Evolutionary conservation across 305 asterid genomes (phyloP), one percentile per base, ranked within the genome.

Genomic region (Fraxinus paxiana): DNA sequence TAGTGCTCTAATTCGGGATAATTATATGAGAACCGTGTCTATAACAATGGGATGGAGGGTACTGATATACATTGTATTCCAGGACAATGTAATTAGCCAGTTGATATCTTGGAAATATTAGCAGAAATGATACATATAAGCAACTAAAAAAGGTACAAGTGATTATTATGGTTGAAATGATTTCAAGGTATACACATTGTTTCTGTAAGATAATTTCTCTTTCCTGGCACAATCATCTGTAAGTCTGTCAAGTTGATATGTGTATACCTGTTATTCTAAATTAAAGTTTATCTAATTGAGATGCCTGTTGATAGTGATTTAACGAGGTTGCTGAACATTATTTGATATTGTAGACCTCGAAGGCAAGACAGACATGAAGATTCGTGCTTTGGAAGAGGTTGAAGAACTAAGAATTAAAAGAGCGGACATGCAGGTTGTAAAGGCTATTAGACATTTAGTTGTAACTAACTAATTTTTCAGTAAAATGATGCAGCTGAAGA

Each of bases 281-380:
- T 22, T 59, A 26, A 65, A 24, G 9, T 12, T 67, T 8, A 30
- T 79, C 37, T 73, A 72, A 56, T 51, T 80, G 24, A 63, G 31
- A 75, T 79, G 41, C 79, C 67, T 35, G 84, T 73, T 77, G 65
- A 74, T 83, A 51, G 48, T 46, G 76, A 73, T 67, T 71, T 67
- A 38, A 18, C 38, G 67, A 63, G 30, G 77, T 81, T 75, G 6
- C 30, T 84, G 79, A 72, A 82, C 43, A 43, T 77, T 61, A 41
- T 54, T 48, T 78, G 80, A 83, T 86, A 34, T 78, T 83, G 34
- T 85, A 94, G 97, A 92, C 87, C 92, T 94, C 56, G 97, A 94
- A 88, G 98, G 96, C 81, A 92, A 90, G 88, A 90, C 96, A 26
- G 98, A 94, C 85, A 63, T 87, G 91, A 94, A 94, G 87, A 92